Conservation (phyloP, 2,329 filamentous ascomycete species). For the Talaromyces atroroseus region DNA sequence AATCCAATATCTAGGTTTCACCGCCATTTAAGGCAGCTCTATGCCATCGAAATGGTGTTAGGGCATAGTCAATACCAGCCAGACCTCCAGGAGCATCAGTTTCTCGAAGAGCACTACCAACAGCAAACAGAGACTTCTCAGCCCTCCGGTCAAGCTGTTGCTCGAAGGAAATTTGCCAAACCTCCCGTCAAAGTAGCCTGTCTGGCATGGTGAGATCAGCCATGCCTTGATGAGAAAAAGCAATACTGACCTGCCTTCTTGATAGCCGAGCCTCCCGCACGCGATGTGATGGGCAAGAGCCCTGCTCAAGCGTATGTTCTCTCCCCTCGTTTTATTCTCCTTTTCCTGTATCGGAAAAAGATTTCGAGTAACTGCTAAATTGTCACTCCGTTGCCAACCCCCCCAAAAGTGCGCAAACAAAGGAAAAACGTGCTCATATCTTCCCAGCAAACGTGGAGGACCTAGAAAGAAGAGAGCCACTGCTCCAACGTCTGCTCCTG, state of each 20-base stretch:
- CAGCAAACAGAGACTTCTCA: slow-evolving; percentile 10
- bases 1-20: neutral
- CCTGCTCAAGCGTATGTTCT: slow-evolving; percentile 38
- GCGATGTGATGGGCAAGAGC: slow-evolving; percentile 40
- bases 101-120: slow-evolving; percentile 5
- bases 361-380: slow-evolving; percentile 1
- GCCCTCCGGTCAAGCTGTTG: slow-evolving; percentile 25
- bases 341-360: neutral
- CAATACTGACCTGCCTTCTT: slow-evolving; percentile 3
- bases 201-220: slow-evolving; percentile 34
- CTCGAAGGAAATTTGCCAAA: slow-evolving; percentile 41
- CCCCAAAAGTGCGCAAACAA: slow-evolving; percentile 34
- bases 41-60: slow-evolving; percentile 21
- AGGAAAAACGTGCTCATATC: slow-evolving; percentile 36
- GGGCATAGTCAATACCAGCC: slow-evolving; percentile 16
- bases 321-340: neutral
- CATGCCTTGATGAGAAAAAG: slow-evolving; percentile 3
- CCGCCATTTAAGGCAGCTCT: slow-evolving; percentile 2
- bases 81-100: slow-evolving; percentile 8
- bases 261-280: slow-evolving; percentile 39
- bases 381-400: slow-evolving; percentile 7
- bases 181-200: slow-evolving; percentile 43
- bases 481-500: slow-evolving; percentile 20
- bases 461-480: slow-evolving; percentile 37
- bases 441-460: slow-evolving; percentile 42